These are phyloP conservation scores for Chamaecrista fasciculata DNA, from an alignment of 306 rosid species.

Conservation along the genomic window DNA sequence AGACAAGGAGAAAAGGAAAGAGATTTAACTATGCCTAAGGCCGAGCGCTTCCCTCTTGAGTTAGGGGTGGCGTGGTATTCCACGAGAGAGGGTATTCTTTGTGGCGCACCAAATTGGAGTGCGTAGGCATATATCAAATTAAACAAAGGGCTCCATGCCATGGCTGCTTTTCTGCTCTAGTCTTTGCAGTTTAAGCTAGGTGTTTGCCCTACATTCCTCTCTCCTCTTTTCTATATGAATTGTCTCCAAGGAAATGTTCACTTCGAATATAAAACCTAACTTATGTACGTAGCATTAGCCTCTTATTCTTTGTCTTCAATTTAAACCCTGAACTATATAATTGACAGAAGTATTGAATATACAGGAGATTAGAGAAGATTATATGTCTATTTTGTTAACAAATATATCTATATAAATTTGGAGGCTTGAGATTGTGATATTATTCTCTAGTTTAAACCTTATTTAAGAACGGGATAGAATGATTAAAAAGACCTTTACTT, in stretches of 20 bases:
- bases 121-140: slow-evolving; percentile 35
- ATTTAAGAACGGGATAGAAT: not conserved
- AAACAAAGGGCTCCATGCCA: slow-evolving; percentile 15
- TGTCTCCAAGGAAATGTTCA: too few species aligned
- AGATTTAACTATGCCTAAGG: slow-evolving; percentile 27
- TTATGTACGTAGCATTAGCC: not conserved
- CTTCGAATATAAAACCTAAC: too few species aligned
- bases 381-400: too few species aligned
- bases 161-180: slow-evolving; percentile 37
- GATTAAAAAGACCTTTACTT: not conserved
- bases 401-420: too few species aligned
- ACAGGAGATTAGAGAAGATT: not conserved
- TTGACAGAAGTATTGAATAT: not conserved
- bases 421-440: not conserved
- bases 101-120: slow-evolving; percentile 40
- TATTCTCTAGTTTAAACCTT: not conserved
- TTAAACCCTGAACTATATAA: not conserved
- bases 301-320: not conserved
- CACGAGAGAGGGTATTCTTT: slow-evolving; percentile 35
- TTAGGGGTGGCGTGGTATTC: slow-evolving; percentile 50
- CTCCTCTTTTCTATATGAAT: not conserved
- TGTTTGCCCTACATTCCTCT: slow-evolving; percentile 19
- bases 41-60: slow-evolving; percentile 52
- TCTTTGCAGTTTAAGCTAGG: slow-evolving; percentile 31
- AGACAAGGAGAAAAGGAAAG: not conserved